Evolutionary conservation across 2,329 filamentous ascomycete genomes (phyloP).

Genomic region (Pyrenochaeta sp.): DNA sequence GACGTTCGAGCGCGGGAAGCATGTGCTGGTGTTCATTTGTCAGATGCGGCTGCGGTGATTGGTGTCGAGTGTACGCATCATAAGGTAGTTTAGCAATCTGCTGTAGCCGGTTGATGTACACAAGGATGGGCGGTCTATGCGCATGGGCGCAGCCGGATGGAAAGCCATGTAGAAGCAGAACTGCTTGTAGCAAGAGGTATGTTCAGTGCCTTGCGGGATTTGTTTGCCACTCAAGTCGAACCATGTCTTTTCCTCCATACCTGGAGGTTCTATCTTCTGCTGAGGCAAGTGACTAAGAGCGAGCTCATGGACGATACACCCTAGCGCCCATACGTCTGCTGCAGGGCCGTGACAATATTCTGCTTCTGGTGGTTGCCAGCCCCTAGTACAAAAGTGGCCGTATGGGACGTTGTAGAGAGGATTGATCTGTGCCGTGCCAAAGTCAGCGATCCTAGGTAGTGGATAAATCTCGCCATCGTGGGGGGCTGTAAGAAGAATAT

Average conservation of each 20-base stretch:
- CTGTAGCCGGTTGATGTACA: neutral
- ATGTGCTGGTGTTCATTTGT: neutral
- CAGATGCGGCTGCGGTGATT: neutral
- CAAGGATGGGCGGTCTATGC: neutral
- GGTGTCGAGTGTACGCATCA: constrained; percentile 6
- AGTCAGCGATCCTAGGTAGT: constrained; percentile 6
- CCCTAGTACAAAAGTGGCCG: neutral
- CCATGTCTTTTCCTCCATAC: neutral
- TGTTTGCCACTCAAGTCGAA: neutral
- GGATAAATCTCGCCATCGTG: neutral
- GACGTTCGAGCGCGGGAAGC: neutral
- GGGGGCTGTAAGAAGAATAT: constrained; percentile 18
- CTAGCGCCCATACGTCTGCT: neutral
- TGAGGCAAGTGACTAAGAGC: neutral
- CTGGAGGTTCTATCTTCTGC: neutral
- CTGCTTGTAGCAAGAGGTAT: neutral
- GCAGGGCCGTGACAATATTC: neutral
- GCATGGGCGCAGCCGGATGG: neutral
- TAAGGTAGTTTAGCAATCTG: constrained; percentile 10
- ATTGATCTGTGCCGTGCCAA: constrained; percentile 3
- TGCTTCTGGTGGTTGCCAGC: constrained; percentile 1
- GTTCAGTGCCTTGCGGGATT: neutral
- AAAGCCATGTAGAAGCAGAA: constrained; percentile 2
- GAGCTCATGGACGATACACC: neutral
- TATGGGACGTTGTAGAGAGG: neutral